Evolutionary conservation across 2,329 filamentous ascomycete species (phyloP).

Genomic region (Escovopsis sp.): DNA sequence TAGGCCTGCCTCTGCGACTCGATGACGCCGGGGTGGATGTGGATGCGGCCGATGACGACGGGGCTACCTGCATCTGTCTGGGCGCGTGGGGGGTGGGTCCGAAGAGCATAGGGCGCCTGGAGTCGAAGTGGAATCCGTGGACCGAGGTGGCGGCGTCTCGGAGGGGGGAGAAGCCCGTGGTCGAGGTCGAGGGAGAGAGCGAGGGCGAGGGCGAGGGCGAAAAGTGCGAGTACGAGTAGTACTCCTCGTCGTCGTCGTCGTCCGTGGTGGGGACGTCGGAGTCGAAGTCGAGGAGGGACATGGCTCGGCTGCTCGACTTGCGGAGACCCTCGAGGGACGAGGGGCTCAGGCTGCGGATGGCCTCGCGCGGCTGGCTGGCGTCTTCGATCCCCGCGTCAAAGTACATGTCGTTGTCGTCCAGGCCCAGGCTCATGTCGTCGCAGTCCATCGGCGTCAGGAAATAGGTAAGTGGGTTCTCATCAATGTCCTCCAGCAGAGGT

Average conservation of each 20-base stretch:
- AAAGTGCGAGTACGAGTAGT: conserved; percentile 31
- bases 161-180: conserved; percentile 25
- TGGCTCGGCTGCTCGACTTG: conserved; percentile 21
- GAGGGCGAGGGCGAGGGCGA: conserved; percentile 22
- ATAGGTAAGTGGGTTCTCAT: conserved; percentile 39
- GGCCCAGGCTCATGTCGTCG: conserved; percentile 24
- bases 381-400: conserved; percentile 45
- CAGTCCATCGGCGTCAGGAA: conserved; percentile 37
- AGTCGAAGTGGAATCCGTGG: conserved; percentile 10
- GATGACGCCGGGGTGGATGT: neutral
- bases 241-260: conserved; percentile 34
- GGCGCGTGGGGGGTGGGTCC: conserved; percentile 3
- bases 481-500: conserved; percentile 32
- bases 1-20: conserved; percentile 12
- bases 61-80: neutral
- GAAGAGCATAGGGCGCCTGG: conserved; percentile 16
- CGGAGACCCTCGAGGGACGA: conserved; percentile 38
- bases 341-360: conserved; percentile 41
- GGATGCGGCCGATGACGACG: no score
- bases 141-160: conserved; percentile 17
- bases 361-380: conserved; percentile 26
- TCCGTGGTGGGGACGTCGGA: conserved; percentile 30
- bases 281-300: conserved; percentile 21
- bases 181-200: conserved; percentile 17
- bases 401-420: conserved; percentile 31